A percentile compares a stretch with the other conserved stretches of the same genome.
phyloP scores from a whole-genome alignment of 495 filamentous ascomycete genomes.

The Daldinia grandis region DNA sequence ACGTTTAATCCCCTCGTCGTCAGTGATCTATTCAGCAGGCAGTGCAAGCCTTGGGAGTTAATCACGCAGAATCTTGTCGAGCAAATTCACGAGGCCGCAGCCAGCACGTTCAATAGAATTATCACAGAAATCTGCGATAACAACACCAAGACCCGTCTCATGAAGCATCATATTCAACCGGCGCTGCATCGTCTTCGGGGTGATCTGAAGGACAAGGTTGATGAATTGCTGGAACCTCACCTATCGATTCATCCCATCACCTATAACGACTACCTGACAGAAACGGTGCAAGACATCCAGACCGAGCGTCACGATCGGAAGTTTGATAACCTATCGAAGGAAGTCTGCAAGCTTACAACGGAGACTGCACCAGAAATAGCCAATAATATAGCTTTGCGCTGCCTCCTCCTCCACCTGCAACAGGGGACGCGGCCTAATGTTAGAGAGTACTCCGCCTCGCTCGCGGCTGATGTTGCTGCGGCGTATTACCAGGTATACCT shows the following conservation, averaged over 20 bases:
- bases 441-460: slow-evolving; percentile 29
- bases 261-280: slow-evolving; percentile 62
- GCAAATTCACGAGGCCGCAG: slow-evolving; percentile 44
- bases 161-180: slow-evolving; percentile 52
- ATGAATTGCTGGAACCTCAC: slow-evolving; percentile 42
- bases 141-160: slow-evolving; percentile 51
- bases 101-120: slow-evolving; percentile 41
- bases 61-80: slow-evolving; percentile 46
- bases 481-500: slow-evolving; percentile 54
- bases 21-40: slow-evolving; percentile 50
- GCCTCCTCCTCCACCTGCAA: slow-evolving; percentile 5
- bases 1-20: slow-evolving; percentile 54
- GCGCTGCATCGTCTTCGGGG: slow-evolving; percentile 42
- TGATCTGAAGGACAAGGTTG: slow-evolving; percentile 36
- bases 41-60: slow-evolving; percentile 50
- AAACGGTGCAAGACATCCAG: slow-evolving; percentile 54
- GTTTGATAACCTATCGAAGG: slow-evolving; percentile 25
- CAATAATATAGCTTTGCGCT: background rate
- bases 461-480: slow-evolving; percentile 43
- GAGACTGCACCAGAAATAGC: slow-evolving; percentile 22
- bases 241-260: slow-evolving; percentile 56
- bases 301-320: slow-evolving; percentile 45
- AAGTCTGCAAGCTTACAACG: slow-evolving; percentile 5
- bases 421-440: slow-evolving; percentile 23
- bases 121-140: slow-evolving; percentile 45